Conservation (phyloP, 2,329 filamentous ascomycete species). For the Beauveria scarabaeidicola region DNA sequence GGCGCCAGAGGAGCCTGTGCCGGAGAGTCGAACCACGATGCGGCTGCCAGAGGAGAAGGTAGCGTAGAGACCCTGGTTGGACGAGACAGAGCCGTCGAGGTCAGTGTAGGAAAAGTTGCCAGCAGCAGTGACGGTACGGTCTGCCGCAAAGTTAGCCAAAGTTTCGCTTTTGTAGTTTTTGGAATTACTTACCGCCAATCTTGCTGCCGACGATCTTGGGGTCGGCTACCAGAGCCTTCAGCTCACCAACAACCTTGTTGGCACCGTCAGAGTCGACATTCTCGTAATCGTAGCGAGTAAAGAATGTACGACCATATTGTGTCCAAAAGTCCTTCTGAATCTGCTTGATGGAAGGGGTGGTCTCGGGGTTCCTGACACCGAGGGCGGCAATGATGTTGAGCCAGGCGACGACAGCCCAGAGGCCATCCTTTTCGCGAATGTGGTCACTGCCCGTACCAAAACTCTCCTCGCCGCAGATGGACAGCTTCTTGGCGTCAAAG, state of each 20-base stretch:
- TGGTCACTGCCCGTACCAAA: conserved; percentile 98
- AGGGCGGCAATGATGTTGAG: conserved; percentile 96
- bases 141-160: conserved; percentile 27
- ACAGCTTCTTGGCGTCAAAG: conserved; percentile 90
- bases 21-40: conserved; percentile 89
- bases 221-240: conserved; percentile 70
- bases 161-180: background rate
- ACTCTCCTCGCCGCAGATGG: conserved; percentile 96
- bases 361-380: conserved; percentile 68
- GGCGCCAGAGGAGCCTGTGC: conserved; percentile 88
- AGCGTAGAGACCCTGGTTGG: conserved; percentile 92
- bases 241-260: conserved; percentile 76
- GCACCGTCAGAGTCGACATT: conserved; percentile 86
- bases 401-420: conserved; percentile 97
- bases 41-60: conserved; percentile 92
- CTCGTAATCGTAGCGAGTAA: conserved; percentile 98
- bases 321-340: conserved; percentile 98
- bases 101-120: conserved; percentile 98
- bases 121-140: conserved; percentile 75
- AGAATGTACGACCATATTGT: conserved; percentile 94
- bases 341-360: conserved; percentile 84
- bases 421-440: conserved; percentile 96
- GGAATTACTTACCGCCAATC: conserved; percentile 51
- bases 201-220: conserved; percentile 71
- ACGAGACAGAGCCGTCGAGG: conserved; percentile 90